Evolutionary conservation across 2,329 filamentous ascomycete genomes (phyloP).

Genomic region (Penicillium concentricum): DNA sequence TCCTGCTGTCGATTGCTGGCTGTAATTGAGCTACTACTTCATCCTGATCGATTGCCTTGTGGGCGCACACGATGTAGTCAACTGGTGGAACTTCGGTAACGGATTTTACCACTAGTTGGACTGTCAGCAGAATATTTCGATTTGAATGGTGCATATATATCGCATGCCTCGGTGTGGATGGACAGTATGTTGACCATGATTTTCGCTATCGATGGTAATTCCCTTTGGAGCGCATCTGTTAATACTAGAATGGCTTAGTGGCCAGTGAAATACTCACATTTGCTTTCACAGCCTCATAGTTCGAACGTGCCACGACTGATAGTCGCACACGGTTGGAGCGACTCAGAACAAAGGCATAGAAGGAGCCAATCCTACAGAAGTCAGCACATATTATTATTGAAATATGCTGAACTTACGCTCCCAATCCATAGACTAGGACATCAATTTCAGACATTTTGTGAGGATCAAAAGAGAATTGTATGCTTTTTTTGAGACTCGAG

Average conservation of each 20-base stretch:
- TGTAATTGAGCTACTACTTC: constrained; percentile 36
- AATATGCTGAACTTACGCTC: constrained; percentile 48
- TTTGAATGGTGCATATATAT: neutral
- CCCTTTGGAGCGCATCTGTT: constrained; percentile 32
- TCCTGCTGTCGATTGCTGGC: constrained; percentile 38
- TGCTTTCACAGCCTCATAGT: constrained; percentile 44
- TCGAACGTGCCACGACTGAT: constrained; percentile 48
- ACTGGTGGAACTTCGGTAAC: constrained; percentile 35
- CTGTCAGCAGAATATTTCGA: neutral
- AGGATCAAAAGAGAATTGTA: neutral
- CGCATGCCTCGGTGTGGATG: constrained; percentile 35
- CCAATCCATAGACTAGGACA: constrained; percentile 54
- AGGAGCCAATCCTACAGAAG: constrained; percentile 53
- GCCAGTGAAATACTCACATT: constrained; percentile 29
- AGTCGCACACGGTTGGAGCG: constrained; percentile 42
- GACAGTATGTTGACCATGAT: constrained; percentile 41
- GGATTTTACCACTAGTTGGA: constrained; percentile 37
- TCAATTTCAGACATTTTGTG: constrained; percentile 34
- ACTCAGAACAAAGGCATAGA: constrained; percentile 56
- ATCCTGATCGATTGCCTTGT: constrained; percentile 45
- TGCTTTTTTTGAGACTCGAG: neutral
- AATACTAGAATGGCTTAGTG: neutral
- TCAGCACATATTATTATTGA: neutral
- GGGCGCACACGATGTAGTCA: constrained; percentile 41
- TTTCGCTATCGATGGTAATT: constrained; percentile 43